Percentiles rank a stretch among this genome's conserved stretches.
Evolutionary conservation across 1,284 basidiomycete genomes (phyloP).

Genomic region (Moniliella sp.): DNA sequence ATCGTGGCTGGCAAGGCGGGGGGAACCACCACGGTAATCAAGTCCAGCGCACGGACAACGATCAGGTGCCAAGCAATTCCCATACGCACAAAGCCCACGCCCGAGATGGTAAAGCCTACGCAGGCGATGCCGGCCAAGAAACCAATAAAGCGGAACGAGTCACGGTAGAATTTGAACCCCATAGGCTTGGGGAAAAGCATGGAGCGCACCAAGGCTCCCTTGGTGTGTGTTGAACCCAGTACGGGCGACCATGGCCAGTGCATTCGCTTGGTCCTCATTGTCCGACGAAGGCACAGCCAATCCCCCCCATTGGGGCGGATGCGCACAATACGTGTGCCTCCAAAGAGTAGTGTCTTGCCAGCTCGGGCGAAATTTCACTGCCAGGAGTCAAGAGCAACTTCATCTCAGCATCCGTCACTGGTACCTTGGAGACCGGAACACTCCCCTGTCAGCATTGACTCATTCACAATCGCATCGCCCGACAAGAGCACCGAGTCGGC

Average conservation of each 20-base stretch:
- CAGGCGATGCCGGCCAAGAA: slow-evolving; percentile 6
- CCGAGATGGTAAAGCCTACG: slow-evolving; percentile 6
- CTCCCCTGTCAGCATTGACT: slow-evolving; percentile 15
- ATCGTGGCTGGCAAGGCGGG: slow-evolving; percentile 8
- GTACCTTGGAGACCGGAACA: slow-evolving; percentile 7
- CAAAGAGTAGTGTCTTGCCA: slow-evolving; percentile 10
- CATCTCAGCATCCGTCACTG: slow-evolving; percentile 2
- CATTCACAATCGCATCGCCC: slow-evolving; percentile 10
- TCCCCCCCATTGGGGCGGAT: too few species aligned
- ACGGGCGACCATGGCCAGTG: slow-evolving; percentile 5
- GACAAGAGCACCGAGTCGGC: slow-evolving; percentile 9
- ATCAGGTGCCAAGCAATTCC: slow-evolving; percentile 10
- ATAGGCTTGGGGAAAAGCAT: slow-evolving; percentile 13
- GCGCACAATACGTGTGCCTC: slow-evolving; percentile 8
- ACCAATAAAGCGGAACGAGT: slow-evolving; percentile 8
- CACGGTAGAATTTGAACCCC: slow-evolving; percentile 8
- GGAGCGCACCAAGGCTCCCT: slow-evolving; percentile 8
- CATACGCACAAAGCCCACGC: slow-evolving; percentile 9
- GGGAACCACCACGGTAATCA: slow-evolving; percentile 8
- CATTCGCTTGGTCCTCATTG: neutral
- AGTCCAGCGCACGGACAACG: slow-evolving; percentile 8
- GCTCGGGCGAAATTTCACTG: slow-evolving; percentile 1
- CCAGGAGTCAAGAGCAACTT: slow-evolving; percentile 1
- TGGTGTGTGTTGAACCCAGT: slow-evolving; percentile 12
- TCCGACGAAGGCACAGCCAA: neutral